A percentile compares a stretch with the other conserved stretches of the same genome.
Evolutionary conservation across 1,139 yeast species (phyloP).

Genomic region (Taphrina pruni): DNA sequence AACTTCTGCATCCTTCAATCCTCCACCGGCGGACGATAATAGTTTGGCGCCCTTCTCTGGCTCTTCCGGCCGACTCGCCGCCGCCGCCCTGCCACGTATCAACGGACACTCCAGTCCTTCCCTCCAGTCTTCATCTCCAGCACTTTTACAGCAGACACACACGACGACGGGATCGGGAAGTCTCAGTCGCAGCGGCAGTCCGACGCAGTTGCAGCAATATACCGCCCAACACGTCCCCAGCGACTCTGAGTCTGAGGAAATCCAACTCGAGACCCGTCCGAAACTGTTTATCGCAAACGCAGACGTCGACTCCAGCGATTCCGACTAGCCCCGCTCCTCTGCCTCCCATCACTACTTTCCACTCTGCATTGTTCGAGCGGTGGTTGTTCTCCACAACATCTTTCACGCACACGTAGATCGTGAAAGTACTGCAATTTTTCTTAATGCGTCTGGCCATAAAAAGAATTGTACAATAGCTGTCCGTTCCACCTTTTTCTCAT

Average conservation of each 20-base stretch:
- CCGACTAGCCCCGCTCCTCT: slow-evolving; percentile 7
- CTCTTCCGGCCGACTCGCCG: background rate
- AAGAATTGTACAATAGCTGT: no score
- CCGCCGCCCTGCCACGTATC: slow-evolving; percentile 2
- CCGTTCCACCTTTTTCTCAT: no score
- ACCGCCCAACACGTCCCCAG: slow-evolving; percentile 27
- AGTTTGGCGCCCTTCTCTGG: background rate
- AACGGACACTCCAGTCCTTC: slow-evolving; percentile 1
- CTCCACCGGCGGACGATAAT: background rate
- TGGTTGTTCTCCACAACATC: no score
- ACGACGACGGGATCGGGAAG: background rate
- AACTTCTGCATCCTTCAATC: background rate
- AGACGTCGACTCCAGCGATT: slow-evolving; percentile 22
- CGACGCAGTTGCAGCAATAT: slow-evolving; percentile 38
- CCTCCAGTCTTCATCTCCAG: no score
- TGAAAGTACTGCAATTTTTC: no score
- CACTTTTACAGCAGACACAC: background rate
- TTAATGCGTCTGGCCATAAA: no score
- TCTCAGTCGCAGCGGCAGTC: slow-evolving; percentile 29
- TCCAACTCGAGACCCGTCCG: slow-evolving; percentile 18
- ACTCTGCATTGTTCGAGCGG: no score
- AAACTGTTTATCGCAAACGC: slow-evolving; percentile 37
- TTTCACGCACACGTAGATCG: no score
- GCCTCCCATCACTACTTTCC: background rate
- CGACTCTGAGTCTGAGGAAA: slow-evolving; percentile 25